Percentiles rank a stretch among this genome's conserved stretches.
Evolutionary conservation across 495 filamentous ascomycete species (phyloP).

Genomic region (Lichina pygmaea): DNA sequence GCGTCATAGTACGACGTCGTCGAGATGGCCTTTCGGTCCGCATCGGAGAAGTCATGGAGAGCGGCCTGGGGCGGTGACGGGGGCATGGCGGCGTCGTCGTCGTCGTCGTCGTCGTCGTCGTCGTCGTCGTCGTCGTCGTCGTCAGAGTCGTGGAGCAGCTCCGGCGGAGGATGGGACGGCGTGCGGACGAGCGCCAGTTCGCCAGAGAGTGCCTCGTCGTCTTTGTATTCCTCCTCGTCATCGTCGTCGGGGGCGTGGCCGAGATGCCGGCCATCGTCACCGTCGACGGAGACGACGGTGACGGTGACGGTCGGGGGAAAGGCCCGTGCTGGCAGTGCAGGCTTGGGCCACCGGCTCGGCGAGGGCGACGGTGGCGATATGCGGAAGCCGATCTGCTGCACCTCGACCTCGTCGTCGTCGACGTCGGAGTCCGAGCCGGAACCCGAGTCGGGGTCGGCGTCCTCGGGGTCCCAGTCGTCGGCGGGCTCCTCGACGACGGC

Average conservation of each 20-base stretch:
- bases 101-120: conserved; percentile 1
- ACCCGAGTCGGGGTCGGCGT: conserved; percentile 3
- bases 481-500: conserved; percentile 45
- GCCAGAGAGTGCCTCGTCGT: background rate
- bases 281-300: background rate
- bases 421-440: conserved; percentile 2
- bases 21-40: background rate
- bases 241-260: background rate
- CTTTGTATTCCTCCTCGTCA: conserved; percentile 2
- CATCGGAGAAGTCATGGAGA: conserved; percentile 1
- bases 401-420: conserved; percentile 1
- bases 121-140: conserved; percentile 2
- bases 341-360: background rate
- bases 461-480: conserved; percentile 3
- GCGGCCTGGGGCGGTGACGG: conserved; percentile 2
- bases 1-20: conserved; percentile 1
- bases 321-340: background rate
- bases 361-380: background rate
- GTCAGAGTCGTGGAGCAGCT: conserved; percentile 1
- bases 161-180: conserved; percentile 1
- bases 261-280: background rate
- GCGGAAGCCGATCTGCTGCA: background rate
- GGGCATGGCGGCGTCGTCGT: conserved; percentile 2
- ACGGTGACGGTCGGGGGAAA: background rate
- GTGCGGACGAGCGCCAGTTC: conserved; percentile 4